Evolutionary conservation across 169 alveolate genomes (phyloP).

Genomic region (Cryptosporidium muris): DNA sequence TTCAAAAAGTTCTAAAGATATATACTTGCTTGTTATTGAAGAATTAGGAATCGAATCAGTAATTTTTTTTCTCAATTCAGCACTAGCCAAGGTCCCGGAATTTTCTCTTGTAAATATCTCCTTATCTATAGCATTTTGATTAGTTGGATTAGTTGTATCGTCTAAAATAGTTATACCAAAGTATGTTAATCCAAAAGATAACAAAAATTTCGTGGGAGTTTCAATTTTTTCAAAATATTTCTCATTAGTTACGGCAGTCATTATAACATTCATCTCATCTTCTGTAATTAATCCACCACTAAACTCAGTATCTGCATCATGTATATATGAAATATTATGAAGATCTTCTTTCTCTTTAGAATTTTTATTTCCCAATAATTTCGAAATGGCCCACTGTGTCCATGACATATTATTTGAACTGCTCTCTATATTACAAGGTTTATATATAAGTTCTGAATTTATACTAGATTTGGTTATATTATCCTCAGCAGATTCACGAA

Average conservation of each 20-base stretch:
- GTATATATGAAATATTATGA: too few relatives aligned
- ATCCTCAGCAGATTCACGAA: too few relatives aligned
- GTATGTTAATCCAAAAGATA: conserved; percentile 59
- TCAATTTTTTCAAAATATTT: conserved; percentile 66
- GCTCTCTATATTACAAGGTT: not conserved
- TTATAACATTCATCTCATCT: conserved; percentile 66
- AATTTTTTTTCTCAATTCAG: conserved; percentile 23
- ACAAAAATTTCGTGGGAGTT: conserved; percentile 62
- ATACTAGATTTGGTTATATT: not conserved
- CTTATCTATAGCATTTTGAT: not conserved
- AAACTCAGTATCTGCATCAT: conserved; percentile 39
- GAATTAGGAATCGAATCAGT: conserved; percentile 68
- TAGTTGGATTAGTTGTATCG: conserved; percentile 46
- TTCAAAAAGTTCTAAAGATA: conserved; percentile 32
- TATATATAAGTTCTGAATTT: not conserved
- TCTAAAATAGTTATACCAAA: conserved; percentile 63
- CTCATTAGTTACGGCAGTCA: conserved; percentile 68
- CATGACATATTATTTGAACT: conserved; percentile 8
- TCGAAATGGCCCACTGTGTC: conserved; percentile 67
- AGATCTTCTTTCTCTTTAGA: not conserved
- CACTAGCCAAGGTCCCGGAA: conserved; percentile 8
- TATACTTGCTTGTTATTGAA: not conserved
- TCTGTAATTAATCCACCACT: conserved; percentile 51
- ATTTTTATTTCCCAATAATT: conserved; percentile 26
- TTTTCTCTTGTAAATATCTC: not conserved